phyloP scores from a whole-genome alignment of 169 alveolate species.

The Plasmodium fragile region DNA sequence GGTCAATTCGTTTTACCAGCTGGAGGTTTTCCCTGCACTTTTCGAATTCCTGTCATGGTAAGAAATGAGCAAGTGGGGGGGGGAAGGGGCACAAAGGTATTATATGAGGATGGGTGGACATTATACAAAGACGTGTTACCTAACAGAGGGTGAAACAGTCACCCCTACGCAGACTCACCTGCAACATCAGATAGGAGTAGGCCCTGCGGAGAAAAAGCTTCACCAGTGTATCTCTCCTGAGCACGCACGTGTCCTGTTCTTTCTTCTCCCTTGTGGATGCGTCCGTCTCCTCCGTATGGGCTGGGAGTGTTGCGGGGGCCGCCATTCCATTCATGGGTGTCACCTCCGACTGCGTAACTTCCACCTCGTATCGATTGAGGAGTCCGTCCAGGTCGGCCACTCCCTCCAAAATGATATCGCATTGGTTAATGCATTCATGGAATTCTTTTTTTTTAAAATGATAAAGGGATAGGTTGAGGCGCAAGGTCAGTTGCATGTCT shows the following conservation, averaged over 20 bases:
- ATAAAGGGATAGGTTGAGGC: slow-evolving; percentile 48
- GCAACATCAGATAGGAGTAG: slow-evolving; percentile 23
- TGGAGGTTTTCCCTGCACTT: slow-evolving; percentile 28
- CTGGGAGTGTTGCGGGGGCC: not conserved
- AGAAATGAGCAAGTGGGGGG: not conserved
- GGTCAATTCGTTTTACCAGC: slow-evolving; percentile 18
- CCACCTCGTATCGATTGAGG: slow-evolving; percentile 6
- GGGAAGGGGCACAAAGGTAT: not conserved
- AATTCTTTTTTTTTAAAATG: slow-evolving; percentile 52
- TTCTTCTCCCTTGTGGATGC: not conserved
- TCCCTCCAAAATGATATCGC: slow-evolving; percentile 53
- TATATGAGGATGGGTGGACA: not conserved
- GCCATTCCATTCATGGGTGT: no score
- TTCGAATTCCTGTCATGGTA: slow-evolving; percentile 28
- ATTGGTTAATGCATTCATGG: slow-evolving; percentile 60
- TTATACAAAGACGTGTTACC: not conserved
- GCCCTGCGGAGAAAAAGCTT: slow-evolving; percentile 60
- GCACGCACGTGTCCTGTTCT: not conserved
- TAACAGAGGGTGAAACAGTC: not conserved
- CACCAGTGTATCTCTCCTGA: slow-evolving; percentile 36
- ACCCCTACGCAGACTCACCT: not conserved
- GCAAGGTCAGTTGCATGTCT: slow-evolving; percentile 59
- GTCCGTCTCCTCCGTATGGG: not conserved
- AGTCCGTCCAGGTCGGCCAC: slow-evolving; percentile 7
- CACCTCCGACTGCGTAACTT: not conserved